phyloP scores from a whole-genome alignment of 208 protist species.

The Porcisia deanei region DNA sequence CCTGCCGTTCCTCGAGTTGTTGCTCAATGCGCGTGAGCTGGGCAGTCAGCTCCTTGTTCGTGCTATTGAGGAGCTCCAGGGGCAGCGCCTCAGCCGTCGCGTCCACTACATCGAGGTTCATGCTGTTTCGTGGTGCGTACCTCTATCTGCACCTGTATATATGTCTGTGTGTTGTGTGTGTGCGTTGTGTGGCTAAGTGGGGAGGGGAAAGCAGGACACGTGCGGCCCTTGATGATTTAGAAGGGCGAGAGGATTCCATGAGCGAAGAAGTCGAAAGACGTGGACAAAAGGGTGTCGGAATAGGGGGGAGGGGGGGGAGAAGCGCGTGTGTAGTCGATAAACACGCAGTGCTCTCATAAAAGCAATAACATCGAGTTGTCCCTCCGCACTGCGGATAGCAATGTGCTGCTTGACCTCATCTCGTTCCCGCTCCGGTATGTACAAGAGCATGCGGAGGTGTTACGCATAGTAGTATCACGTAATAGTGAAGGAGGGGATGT shows the following conservation, averaged over 20 bases:
- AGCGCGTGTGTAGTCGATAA: no score
- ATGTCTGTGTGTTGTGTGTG: neutral
- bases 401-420: no score
- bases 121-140: slow-evolving; percentile 4
- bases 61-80: slow-evolving; percentile 80
- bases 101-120: slow-evolving; percentile 73
- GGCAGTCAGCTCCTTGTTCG: slow-evolving; percentile 83
- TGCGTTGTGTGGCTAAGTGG: neutral
- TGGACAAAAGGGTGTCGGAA: no score
- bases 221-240: neutral
- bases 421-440: no score
- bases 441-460: no score
- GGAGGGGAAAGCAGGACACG: neutral
- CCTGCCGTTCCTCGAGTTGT: slow-evolving; percentile 54
- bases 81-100: slow-evolving; percentile 85
- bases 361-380: no score
- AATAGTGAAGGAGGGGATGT: neutral
- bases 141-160: neutral
- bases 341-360: no score
- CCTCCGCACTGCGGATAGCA: no score
- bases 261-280: neutral
- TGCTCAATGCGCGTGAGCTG: slow-evolving; percentile 78
- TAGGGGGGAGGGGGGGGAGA: no score
- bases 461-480: no score
- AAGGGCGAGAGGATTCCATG: neutral